phyloP scores from a whole-genome alignment of 2,329 filamentous ascomycete species.

The Hirsutella rhossiliensis region DNA sequence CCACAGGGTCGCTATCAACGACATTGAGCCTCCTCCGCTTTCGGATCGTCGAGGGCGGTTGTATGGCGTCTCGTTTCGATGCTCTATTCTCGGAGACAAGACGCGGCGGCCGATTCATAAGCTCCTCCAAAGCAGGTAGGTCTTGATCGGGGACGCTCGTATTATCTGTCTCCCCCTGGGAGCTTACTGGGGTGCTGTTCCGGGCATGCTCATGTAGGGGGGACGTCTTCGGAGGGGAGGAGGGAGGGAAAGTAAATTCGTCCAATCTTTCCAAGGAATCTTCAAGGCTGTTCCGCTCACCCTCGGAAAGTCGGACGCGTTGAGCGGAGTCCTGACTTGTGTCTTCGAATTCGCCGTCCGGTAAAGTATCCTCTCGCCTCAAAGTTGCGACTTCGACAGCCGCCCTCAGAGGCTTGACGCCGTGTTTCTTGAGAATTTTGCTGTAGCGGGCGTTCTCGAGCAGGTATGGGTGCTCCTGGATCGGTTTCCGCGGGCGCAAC shows the following conservation, averaged over 20 bases:
- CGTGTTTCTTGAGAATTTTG: constrained; percentile 39
- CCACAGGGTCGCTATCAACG: constrained; percentile 18
- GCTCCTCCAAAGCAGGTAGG: constrained; percentile 23
- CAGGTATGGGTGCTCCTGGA: constrained; percentile 47
- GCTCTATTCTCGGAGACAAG: constrained; percentile 1
- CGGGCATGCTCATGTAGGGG: constrained; percentile 11
- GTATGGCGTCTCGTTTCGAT: constrained; percentile 11
- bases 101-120: constrained; percentile 12
- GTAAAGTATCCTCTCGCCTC: constrained; percentile 29
- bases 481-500: constrained; percentile 46
- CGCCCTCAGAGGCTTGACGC: constrained; percentile 38
- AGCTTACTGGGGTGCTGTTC: constrained; percentile 22
- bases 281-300: constrained; percentile 14
- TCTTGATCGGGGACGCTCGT: constrained; percentile 25
- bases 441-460: constrained; percentile 44
- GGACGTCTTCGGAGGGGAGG: constrained; percentile 17
- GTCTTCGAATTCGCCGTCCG: constrained; percentile 39
- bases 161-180: constrained; percentile 21
- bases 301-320: constrained; percentile 21
- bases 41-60: constrained; percentile 13
- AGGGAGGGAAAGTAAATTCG: constrained; percentile 12
- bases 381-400: constrained; percentile 15
- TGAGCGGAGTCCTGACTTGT: constrained; percentile 31
- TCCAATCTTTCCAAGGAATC: constrained; percentile 8
- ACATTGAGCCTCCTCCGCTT: constrained; percentile 19